These are phyloP conservation scores for Lipomyces chichibuensis DNA, from an alignment of 805 yeast species.

Conservation along the genomic window DNA sequence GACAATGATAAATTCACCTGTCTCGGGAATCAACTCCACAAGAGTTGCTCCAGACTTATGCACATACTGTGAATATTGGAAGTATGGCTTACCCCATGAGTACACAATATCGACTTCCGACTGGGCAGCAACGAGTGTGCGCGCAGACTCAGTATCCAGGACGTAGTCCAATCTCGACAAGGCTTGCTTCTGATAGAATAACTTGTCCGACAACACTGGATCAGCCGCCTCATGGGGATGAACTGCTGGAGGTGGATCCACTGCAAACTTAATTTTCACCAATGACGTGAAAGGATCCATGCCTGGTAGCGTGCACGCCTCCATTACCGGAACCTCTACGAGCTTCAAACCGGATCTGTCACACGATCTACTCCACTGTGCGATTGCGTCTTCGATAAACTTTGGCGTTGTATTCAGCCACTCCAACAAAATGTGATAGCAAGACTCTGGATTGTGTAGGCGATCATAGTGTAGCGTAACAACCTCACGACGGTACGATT, in stretches of 20 bases:
- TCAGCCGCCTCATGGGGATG: constrained; percentile 17
- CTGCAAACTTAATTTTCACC: constrained; percentile 64
- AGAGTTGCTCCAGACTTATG: constrained; percentile 88
- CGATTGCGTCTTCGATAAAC: constrained; percentile 75
- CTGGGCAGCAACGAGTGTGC: constrained; percentile 37
- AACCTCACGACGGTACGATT: constrained; percentile 76
- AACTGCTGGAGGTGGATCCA: constrained; percentile 62
- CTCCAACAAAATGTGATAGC: constrained; percentile 86
- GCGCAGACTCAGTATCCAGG: constrained; percentile 76
- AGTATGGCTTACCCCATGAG: constrained; percentile 89
- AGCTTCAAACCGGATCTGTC: constrained; percentile 79
- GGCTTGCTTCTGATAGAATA: constrained; percentile 76
- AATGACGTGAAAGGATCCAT: constrained; percentile 88
- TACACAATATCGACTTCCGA: constrained; percentile 66
- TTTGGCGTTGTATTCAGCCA: constrained; percentile 93
- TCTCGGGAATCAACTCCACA: constrained; percentile 47
- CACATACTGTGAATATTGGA: constrained; percentile 83
- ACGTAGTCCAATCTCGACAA: constrained; percentile 72
- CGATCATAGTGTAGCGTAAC: constrained; percentile 85
- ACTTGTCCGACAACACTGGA: constrained; percentile 46
- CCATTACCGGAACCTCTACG: constrained; percentile 92
- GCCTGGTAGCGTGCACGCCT: constrained; percentile 72
- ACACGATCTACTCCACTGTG: constrained; percentile 77
- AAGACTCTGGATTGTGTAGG: constrained; percentile 92
- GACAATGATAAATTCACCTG: constrained; percentile 32